Base-by-base conservation (phyloP, 768 basidiomycete genomes). In the Filobasidium floriforme region DNA sequence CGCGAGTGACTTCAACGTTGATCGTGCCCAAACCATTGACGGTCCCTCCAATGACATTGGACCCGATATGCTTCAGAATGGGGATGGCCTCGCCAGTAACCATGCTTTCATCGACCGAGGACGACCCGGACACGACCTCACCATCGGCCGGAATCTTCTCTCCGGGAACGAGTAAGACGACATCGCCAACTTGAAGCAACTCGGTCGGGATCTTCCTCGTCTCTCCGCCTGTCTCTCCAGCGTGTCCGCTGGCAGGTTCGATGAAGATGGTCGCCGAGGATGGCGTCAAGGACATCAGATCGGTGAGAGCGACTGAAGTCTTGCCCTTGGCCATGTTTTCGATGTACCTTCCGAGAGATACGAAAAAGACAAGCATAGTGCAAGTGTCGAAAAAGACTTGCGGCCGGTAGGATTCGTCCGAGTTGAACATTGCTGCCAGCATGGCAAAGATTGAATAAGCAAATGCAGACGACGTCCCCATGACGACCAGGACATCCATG, bases 131-230 rank as follows among this genome's bases (percentile, higher is more conserved):
- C 43, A 92, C 75, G 61, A 99, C 90, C 1, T 86, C 88, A 5
- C 96, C 96, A 73, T 99, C 96, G 1, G 96, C 93, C 1, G 96
- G 91, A 4, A 98, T 83, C 80, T 92, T 96, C 75, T 98, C 94
- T 2, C 96, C 96, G 0, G 96, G 94, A 0, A 97, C 89, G 65
- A 99, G 83, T 72, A 97, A 93, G 75, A 96, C 86, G 1, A 83
- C 87, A 74, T 99, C 96, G 1, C 91, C 90, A 49, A 93, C 89
- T 79, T 98, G 90, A 0, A 98, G 87, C 59, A 98, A 85, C 76
- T 98, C 96, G 0, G 92, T 96, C 2, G 94, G 84, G 37, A 99
- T 89, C 76, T 85, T 88, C 80, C 92, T 91, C 77, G 96, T 78
- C 15, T 67, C 52, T 11, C 66, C 69, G 7, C 67, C 69, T 0